Evolutionary conservation across 495 filamentous ascomycete species (phyloP).

Genomic region (Hypoxylon lenormandii): DNA sequence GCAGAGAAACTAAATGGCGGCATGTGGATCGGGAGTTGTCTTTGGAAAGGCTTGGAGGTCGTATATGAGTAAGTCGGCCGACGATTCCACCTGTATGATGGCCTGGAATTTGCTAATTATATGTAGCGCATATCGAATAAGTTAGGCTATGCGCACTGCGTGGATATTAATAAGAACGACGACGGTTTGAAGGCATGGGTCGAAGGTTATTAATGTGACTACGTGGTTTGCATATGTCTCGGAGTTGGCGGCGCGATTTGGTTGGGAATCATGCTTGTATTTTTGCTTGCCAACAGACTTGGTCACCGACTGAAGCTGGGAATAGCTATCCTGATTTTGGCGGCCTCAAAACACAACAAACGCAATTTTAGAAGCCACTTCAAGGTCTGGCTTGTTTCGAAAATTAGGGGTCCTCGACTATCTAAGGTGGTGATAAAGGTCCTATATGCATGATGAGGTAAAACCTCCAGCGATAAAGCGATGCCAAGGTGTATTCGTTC

Average conservation of each 20-base stretch:
- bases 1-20: constrained; percentile 69
- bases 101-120: constrained; percentile 1
- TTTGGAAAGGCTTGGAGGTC: constrained; percentile 68
- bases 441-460: constrained; percentile 37
- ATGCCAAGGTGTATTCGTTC: constrained; percentile 18
- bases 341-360: too few relatives aligned
- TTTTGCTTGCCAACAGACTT: too few relatives aligned
- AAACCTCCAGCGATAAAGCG: background rate
- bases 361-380: too few relatives aligned
- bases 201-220: too few relatives aligned
- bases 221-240: too few relatives aligned
- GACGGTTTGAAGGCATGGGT: too few relatives aligned
- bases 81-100: background rate
- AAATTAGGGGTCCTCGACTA: background rate
- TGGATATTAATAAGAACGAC: too few relatives aligned
- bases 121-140: constrained; percentile 44
- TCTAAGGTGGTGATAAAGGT: background rate
- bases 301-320: too few relatives aligned
- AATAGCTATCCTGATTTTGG: too few relatives aligned
- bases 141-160: constrained; percentile 2
- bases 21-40: constrained; percentile 72
- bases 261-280: too few relatives aligned
- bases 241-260: too few relatives aligned
- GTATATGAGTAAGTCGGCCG: constrained; percentile 48
- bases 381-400: too few relatives aligned